Evolutionary conservation across 768 basidiomycete genomes (phyloP), one percentile per base, ranked within the genome.

Genomic region (Astraeus odoratus): DNA sequence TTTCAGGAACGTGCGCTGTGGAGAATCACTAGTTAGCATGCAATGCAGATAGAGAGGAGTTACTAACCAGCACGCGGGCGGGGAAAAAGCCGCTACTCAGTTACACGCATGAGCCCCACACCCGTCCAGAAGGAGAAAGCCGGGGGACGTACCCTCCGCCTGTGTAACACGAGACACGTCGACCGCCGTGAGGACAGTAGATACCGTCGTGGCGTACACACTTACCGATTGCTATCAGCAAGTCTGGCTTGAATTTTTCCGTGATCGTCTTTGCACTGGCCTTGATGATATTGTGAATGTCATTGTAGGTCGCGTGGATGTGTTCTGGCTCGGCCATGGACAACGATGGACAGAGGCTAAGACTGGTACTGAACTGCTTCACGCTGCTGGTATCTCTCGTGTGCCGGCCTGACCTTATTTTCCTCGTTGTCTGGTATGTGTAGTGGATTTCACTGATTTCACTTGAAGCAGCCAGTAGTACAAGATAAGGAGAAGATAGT

Each of bases 21-120:
- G 29, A 42, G 34, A 49, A 5, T 26, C 27, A 4, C 19, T 26
- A 24, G 26, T 22, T 6, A 43, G 35, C 39, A 41, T 23, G 22
- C 19, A 5, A 33, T 16, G 18, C 24, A 15, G 27, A 22, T 29
- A 29, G 18, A 13, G n/a, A 13, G 3, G 15, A 40, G 7, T 34
- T 40, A 54, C 60, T 50, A 54, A 83, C 85, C 77, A 95, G 75
- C 35, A 96, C 86, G 36, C 94, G 83, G 18, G 94, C 94, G 40
- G 94, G 94, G 68, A 97, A 93, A 70, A 95, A 97, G 23, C 95
- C 94, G 35, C 91, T 90, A 63, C 15, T 39, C n/a, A 8, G 20
- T 39, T 41, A 47, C 39, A 39, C 9, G 43, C 44, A 42, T 54
- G 52, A 51, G 45, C 54, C 22, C 33, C 31, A 26, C 22, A 58